These are phyloP conservation scores for Lanzia echinophila DNA, from an alignment of 2,329 filamentous ascomycete genomes.

Conservation along the genomic window DNA sequence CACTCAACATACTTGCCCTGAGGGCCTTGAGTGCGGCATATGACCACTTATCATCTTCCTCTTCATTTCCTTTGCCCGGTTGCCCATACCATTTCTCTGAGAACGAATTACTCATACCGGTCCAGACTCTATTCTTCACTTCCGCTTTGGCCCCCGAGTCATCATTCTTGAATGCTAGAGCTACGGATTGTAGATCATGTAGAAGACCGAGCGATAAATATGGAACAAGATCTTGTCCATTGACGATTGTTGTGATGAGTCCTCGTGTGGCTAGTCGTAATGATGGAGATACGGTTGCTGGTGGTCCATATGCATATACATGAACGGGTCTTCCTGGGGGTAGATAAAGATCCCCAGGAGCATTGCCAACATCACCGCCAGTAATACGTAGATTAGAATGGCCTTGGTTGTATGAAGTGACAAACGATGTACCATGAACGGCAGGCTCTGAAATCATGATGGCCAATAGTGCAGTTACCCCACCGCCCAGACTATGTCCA, in stretches of 20 bases:
- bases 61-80: conserved; percentile 28
- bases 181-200: conserved; percentile 67
- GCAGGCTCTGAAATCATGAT: conserved; percentile 46
- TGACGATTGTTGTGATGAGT: conserved; percentile 67
- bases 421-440: conserved; percentile 36
- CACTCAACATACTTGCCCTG: conserved; percentile 59
- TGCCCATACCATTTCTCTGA: conserved; percentile 52
- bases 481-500: conserved; percentile 49
- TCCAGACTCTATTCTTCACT: conserved; percentile 60
- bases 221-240: conserved; percentile 68
- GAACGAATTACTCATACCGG: conserved; percentile 55
- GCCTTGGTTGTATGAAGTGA: conserved; percentile 62
- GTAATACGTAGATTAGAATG: conserved; percentile 64
- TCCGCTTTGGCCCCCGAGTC: conserved; percentile 60
- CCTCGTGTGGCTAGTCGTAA: conserved; percentile 65
- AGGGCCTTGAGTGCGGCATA: conserved; percentile 60
- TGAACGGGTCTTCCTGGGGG: conserved; percentile 66
- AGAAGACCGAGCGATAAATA: conserved; percentile 66
- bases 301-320: conserved; percentile 73
- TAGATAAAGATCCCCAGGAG: conserved; percentile 39
- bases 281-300: conserved; percentile 63
- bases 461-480: conserved; percentile 47
- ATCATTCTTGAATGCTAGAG: conserved; percentile 67
- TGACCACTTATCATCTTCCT: conserved; percentile 63
- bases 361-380: conserved; percentile 14